Conservation (phyloP, 768 basidiomycete genomes). For the Psilocybe cyanescens region DNA sequence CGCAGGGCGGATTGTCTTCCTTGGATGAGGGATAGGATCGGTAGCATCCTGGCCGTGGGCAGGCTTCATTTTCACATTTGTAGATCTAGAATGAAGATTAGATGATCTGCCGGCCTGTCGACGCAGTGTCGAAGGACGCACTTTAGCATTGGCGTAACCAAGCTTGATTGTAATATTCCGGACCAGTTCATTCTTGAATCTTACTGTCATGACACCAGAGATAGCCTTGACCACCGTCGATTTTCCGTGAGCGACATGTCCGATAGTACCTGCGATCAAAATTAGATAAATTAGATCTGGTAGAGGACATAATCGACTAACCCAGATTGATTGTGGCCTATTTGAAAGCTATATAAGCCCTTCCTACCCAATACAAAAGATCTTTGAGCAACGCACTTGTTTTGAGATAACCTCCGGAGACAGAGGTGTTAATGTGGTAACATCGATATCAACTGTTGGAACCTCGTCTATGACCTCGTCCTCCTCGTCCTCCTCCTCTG, state of each 20-base stretch:
- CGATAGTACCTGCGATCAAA: slow-evolving; percentile 80
- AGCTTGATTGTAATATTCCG: slow-evolving; percentile 99
- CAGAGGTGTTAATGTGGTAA: slow-evolving; percentile 81
- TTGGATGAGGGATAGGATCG: slow-evolving; percentile 93
- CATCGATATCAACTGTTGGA: slow-evolving; percentile 78
- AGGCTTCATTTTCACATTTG: slow-evolving; percentile 93
- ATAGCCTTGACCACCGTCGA: slow-evolving; percentile 98
- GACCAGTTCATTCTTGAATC: slow-evolving; percentile 99
- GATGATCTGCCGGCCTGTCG: slow-evolving; percentile 10
- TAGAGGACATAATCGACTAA: slow-evolving; percentile 31
- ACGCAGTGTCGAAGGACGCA: slow-evolving; percentile 37
- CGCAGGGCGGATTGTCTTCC: slow-evolving; percentile 92
- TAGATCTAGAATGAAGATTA: slow-evolving; percentile 70
- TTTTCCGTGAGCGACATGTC: slow-evolving; percentile 98
- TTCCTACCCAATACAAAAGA: not conserved
- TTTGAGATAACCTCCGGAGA: slow-evolving; percentile 91
- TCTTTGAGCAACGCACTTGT: slow-evolving; percentile 57
- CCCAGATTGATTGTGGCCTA: slow-evolving; percentile 96
- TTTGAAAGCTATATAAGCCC: not conserved
- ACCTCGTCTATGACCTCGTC: slow-evolving; percentile 48
- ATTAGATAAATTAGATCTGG: slow-evolving; percentile 3
- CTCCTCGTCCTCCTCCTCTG: slow-evolving; percentile 68
- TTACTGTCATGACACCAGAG: slow-evolving; percentile 96
- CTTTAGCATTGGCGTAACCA: slow-evolving; percentile 99
- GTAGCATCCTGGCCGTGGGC: slow-evolving; percentile 94